Percentiles rank a stretch among this genome's conserved stretches.
phyloP scores from a whole-genome alignment of 495 filamentous ascomycete species.

The Articulospora tetracladia region DNA sequence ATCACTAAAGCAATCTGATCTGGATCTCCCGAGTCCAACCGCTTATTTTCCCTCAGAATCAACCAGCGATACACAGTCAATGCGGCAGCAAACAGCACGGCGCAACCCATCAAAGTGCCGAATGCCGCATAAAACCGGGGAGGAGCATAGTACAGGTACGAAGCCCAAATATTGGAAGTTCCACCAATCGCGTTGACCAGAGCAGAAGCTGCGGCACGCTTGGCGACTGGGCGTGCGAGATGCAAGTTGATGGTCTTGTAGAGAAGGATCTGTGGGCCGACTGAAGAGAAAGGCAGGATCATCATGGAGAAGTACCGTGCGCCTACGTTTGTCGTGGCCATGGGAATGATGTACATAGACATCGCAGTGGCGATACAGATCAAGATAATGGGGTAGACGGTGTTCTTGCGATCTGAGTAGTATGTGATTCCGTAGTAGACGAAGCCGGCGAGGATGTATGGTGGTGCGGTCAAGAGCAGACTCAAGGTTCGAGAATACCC shows the following conservation, averaged over 20 bases:
- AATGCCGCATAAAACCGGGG: slow-evolving; percentile 37
- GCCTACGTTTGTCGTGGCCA: slow-evolving; percentile 13
- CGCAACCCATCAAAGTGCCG: slow-evolving; percentile 32
- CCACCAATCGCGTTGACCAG: slow-evolving; percentile 27
- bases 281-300: slow-evolving; percentile 15
- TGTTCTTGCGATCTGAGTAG: slow-evolving; percentile 22
- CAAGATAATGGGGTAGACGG: slow-evolving; percentile 18
- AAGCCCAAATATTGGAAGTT: slow-evolving; percentile 37
- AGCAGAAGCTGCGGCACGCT: slow-evolving; percentile 22
- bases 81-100: slow-evolving; percentile 28
- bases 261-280: slow-evolving; percentile 17
- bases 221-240: slow-evolving; percentile 16
- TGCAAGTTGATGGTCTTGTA: slow-evolving; percentile 21
- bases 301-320: slow-evolving; percentile 23
- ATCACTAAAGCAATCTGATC: slow-evolving; percentile 31
- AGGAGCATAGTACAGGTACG: slow-evolving; percentile 33
- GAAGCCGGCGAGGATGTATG: slow-evolving; percentile 21
- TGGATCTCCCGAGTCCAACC: slow-evolving; percentile 30
- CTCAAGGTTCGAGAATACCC: slow-evolving; percentile 14
- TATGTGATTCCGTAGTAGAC: slow-evolving; percentile 16
- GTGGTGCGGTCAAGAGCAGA: slow-evolving; percentile 21
- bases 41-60: slow-evolving; percentile 32
- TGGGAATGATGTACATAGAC: slow-evolving; percentile 22
- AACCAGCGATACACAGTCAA: slow-evolving; percentile 35
- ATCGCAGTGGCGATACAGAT: slow-evolving; percentile 12